Evolutionary conservation across 805 yeast genomes (phyloP).

Genomic region (Candida dendrica): DNA sequence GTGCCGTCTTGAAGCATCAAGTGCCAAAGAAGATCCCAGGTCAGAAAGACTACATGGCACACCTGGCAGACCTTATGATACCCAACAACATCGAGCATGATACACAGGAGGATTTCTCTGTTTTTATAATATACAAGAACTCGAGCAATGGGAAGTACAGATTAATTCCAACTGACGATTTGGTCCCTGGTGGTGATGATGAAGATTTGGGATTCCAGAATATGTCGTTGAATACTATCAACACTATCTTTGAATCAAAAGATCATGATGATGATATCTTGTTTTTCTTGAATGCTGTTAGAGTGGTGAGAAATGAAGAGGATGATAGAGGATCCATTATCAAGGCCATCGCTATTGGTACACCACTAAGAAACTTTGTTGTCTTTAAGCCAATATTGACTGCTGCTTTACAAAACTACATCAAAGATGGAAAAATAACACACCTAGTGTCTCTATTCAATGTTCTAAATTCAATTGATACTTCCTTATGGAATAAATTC

Average conservation of each 20-base stretch:
- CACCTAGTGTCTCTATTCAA: constrained; percentile 16
- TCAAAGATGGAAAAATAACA: constrained; percentile 13
- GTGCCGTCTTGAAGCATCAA: constrained; percentile 59
- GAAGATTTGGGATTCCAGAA: constrained; percentile 8
- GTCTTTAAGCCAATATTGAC: constrained; percentile 53
- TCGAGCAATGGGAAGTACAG: constrained; percentile 17
- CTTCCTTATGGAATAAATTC: constrained; percentile 15
- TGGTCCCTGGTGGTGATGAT: constrained; percentile 4
- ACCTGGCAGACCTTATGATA: constrained; percentile 49
- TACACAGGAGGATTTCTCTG: constrained; percentile 50
- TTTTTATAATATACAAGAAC: constrained; percentile 44
- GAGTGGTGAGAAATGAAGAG: constrained; percentile 32
- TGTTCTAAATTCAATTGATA: constrained; percentile 14
- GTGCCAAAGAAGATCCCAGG: constrained; percentile 41
- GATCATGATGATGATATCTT: constrained; percentile 28
- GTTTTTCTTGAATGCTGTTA: constrained; percentile 51
- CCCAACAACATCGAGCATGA: constrained; percentile 53
- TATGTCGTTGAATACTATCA: constrained; percentile 9
- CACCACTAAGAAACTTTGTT: constrained; percentile 44
- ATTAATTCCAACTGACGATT: constrained; percentile 14
- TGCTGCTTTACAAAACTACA: constrained; percentile 36
- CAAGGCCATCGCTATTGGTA: constrained; percentile 51
- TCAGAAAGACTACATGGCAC: constrained; percentile 24
- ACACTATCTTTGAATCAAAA: constrained; percentile 15
- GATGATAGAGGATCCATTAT: constrained; percentile 54